These are phyloP conservation scores for Solanum rostratum DNA, from an alignment of 257 asterid species.

Conservation along the genomic window DNA sequence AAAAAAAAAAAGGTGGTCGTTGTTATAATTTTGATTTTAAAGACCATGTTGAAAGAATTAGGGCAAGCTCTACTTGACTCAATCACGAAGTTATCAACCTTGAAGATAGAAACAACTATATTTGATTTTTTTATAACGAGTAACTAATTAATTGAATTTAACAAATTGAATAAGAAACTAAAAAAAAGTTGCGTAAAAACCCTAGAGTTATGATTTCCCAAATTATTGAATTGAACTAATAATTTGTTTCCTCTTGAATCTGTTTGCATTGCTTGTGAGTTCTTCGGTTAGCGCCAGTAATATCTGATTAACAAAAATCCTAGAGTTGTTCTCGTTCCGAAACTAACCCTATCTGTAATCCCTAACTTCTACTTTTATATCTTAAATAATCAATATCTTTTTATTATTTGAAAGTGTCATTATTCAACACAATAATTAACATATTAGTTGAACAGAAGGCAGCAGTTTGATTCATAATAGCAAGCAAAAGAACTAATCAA, in stretches of 20 bases:
- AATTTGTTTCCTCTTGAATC: background rate
- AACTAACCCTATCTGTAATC: background rate
- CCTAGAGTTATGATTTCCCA: background rate
- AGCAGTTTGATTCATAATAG: background rate
- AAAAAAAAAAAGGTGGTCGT: background rate
- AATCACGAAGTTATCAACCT: background rate
- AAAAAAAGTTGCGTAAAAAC: background rate
- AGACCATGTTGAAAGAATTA: background rate
- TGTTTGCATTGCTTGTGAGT: background rate
- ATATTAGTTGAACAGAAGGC: no score
- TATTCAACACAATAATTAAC: background rate
- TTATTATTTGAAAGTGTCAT: no score
- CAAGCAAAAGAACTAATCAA: no score
- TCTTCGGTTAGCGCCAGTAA: background rate
- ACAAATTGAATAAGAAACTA: background rate
- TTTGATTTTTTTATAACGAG: background rate
- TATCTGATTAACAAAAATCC: background rate
- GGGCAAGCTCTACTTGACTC: background rate
- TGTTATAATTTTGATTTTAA: background rate
- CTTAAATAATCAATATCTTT: background rate
- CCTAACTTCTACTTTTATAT: background rate
- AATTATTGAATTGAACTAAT: background rate
- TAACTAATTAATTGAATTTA: background rate
- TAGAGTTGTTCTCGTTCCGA: background rate
- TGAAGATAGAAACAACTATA: background rate